Percentiles rank a stretch among this genome's conserved stretches.
Conservation (phyloP, 1,284 basidiomycete species). For the Papiliotrema terrestris region DNA sequence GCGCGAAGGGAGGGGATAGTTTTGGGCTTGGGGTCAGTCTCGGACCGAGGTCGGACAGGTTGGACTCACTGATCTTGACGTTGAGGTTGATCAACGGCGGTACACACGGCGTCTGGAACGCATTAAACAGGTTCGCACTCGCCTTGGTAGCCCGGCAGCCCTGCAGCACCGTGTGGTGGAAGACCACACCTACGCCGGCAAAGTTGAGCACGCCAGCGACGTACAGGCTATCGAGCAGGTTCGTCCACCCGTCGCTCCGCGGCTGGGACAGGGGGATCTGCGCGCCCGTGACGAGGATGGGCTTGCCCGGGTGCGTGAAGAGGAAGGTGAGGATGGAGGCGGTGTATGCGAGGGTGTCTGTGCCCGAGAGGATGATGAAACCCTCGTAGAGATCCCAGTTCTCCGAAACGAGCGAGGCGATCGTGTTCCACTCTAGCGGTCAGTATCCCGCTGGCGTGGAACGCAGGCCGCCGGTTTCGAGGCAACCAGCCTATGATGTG, state of each 20-base stretch:
- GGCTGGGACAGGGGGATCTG: slow-evolving; percentile 44
- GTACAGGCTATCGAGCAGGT: slow-evolving; percentile 40
- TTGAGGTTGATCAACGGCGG: slow-evolving; percentile 41
- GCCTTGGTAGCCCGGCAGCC: slow-evolving; percentile 38
- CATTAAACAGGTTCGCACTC: slow-evolving; percentile 38
- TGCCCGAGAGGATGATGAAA: slow-evolving; percentile 43
- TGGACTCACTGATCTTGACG: slow-evolving; percentile 45
- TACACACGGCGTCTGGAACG: slow-evolving; percentile 40
- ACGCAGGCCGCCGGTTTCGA: no score
- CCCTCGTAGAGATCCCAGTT: slow-evolving; percentile 44
- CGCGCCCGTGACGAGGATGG: slow-evolving; percentile 43
- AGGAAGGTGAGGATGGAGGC: slow-evolving; percentile 43
- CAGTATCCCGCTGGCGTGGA: not conserved
- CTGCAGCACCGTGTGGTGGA: slow-evolving; percentile 39
- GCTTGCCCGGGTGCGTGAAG: slow-evolving; percentile 42
- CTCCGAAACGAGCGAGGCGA: slow-evolving; percentile 37
- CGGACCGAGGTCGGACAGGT: no score
- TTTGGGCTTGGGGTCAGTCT: slow-evolving; percentile 6
- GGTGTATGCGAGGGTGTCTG: slow-evolving; percentile 46
- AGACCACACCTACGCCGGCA: slow-evolving; percentile 43
- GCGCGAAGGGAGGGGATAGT: slow-evolving; percentile 12
- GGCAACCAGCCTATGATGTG: no score
- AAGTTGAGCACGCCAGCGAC: slow-evolving; percentile 41
- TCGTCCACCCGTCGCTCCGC: slow-evolving; percentile 44
- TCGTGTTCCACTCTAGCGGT: slow-evolving; percentile 43